Evolutionary conservation across 805 yeast genomes (phyloP).

Genomic region (Kuraishia capsulata): DNA sequence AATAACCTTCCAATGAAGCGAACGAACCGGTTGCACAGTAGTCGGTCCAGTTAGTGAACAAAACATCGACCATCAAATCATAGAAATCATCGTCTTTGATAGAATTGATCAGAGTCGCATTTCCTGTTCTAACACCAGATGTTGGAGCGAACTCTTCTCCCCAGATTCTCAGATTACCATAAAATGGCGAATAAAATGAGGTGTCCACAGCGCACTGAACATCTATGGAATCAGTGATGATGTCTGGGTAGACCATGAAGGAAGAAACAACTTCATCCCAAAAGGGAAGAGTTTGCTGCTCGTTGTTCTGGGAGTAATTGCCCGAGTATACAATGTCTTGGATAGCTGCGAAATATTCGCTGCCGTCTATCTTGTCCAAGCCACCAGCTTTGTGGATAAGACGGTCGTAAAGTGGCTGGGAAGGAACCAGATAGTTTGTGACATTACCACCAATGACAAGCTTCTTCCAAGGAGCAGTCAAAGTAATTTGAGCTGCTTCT

Average conservation of each 20-base stretch:
- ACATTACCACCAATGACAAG: constrained; percentile 31
- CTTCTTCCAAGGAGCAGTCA: constrained; percentile 30
- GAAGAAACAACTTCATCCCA: constrained; percentile 34
- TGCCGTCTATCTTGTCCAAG: constrained; percentile 15
- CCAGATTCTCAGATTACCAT: constrained; percentile 30
- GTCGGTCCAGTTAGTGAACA: constrained; percentile 27
- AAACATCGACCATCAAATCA: constrained; percentile 20
- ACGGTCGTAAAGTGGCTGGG: constrained; percentile 25
- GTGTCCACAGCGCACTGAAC: constrained; percentile 28
- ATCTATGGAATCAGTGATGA: constrained; percentile 20
- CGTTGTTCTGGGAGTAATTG: constrained; percentile 21
- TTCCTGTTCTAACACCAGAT: constrained; percentile 21
- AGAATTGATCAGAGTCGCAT: constrained; percentile 24
- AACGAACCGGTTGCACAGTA: constrained; percentile 18
- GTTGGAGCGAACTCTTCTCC: constrained; percentile 27
- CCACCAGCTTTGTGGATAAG: constrained; percentile 27
- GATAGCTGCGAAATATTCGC: constrained; percentile 20
- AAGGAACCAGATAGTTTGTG: constrained; percentile 29
- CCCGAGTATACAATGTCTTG: constrained; percentile 24
- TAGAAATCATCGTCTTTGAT: constrained; percentile 23
- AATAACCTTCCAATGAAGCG: constrained; percentile 4
- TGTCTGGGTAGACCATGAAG: constrained; percentile 26
- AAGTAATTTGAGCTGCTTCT: constrained; percentile 34
- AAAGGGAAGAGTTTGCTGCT: constrained; percentile 28
- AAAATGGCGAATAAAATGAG: constrained; percentile 30